Evolutionary conservation across 2,329 filamentous ascomycete genomes (phyloP), one percentile per base, ranked within the genome.

Genomic region (Cercospora citrullina): DNA sequence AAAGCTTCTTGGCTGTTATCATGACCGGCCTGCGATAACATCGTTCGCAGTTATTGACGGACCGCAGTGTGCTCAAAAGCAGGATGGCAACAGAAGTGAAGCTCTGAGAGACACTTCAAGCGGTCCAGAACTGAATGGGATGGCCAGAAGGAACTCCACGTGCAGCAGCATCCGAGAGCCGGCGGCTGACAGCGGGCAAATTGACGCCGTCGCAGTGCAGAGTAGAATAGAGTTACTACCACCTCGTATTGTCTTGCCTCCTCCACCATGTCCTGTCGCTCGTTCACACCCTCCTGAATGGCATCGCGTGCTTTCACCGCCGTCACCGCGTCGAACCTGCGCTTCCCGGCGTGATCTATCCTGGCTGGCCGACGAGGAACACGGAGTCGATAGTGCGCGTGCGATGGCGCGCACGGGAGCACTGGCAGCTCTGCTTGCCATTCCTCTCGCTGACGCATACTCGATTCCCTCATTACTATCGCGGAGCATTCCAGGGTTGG

Each of bases 381-480:
- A 53, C 48, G 23, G 28, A 58, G 18, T 31, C 28, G 26, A 30
- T 18, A 23, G 55, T 16, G 55, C 55, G 55, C 28, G 23, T 36
- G 18, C 31, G 16, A 59, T 31, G 55, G 28, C 28, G n/a, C 28
- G 12, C 55, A 36, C 66, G 21, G 30, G 31, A 33, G 45, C 58
- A n/a, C 39, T 58, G 33, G 53, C 62, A 18, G 33, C 60, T 18
- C 62, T 68, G 42, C 66, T 68, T 12, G 30, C 66, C 57, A 5
- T 63, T 28, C 18, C 66, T 16, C 51, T 64, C 58, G 66, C 66
- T 16, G 39, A 48, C 58, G 53, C 66, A 57, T 57, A 26, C 21
- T 64, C 61, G 39, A 64, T 67, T 31, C 61, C 65, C 31, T 59
- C 65, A 3, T 21, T 63, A 33, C 39, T 58, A 23, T 31, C 51